Conservation (phyloP, 2,329 filamentous ascomycete genomes). For the Ceratocystiopsis sp. region DNA sequence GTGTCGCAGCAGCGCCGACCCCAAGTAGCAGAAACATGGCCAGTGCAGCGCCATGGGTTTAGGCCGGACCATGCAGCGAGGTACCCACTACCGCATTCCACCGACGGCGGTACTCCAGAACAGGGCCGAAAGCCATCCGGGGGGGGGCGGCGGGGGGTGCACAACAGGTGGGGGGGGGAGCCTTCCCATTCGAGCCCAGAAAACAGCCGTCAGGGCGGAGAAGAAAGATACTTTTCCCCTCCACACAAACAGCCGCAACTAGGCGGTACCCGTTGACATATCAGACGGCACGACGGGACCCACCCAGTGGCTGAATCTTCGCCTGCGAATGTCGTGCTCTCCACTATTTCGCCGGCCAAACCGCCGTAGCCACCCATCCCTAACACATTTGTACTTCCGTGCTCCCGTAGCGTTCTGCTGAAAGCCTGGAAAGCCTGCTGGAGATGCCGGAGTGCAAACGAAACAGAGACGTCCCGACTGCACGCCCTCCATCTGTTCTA, state of each 20-base stretch:
- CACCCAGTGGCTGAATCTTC: constrained; percentile 8
- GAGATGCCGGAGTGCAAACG: too few relatives aligned
- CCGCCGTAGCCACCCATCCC: constrained; percentile 28
- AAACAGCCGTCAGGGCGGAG: too few relatives aligned
- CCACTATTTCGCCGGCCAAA: constrained; percentile 44
- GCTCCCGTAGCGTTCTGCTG: constrained; percentile 1
- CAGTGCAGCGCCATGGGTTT: too few relatives aligned
- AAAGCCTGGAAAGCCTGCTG: too few relatives aligned
- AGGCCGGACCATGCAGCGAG: neutral
- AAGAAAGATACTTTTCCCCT: neutral
- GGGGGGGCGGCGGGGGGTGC: constrained; percentile 2
- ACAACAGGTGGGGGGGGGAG: constrained; percentile 1
- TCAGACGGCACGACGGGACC: constrained; percentile 1
- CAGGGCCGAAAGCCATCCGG: constrained; percentile 10
- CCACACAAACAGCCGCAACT: too few relatives aligned
- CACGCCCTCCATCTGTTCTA: too few relatives aligned
- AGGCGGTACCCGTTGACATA: too few relatives aligned
- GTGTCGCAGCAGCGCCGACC: too few relatives aligned
- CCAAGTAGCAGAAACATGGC: too few relatives aligned
- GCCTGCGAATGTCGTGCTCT: constrained; percentile 13
- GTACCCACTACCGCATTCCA: neutral
- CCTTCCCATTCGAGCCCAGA: neutral
- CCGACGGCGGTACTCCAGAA: constrained; percentile 8
- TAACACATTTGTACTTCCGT: constrained; percentile 1
- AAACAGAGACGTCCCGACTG: too few relatives aligned